phyloP scores from a whole-genome alignment of 73 alveolate genomes.

The Diophrys sp. region DNA sequence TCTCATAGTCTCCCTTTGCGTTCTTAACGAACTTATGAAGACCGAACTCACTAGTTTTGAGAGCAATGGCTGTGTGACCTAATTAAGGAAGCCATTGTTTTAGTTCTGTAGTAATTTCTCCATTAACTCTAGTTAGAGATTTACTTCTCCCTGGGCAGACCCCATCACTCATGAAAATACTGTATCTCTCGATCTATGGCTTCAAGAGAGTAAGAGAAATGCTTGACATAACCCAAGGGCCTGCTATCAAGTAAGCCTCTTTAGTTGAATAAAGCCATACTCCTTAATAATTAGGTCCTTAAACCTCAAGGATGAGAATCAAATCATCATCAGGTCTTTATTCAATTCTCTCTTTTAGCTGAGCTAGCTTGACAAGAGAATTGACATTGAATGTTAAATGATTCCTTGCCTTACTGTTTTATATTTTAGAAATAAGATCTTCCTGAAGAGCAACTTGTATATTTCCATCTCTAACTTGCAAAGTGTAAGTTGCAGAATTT shows the following conservation, averaged over 20 bases:
- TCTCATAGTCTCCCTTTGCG: background rate
- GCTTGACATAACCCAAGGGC: conserved; percentile 26
- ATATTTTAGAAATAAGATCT: too few species aligned
- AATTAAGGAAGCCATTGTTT: background rate
- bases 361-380: background rate
- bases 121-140: background rate
- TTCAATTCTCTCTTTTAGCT: background rate
- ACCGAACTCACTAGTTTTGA: background rate
- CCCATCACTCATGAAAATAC: background rate
- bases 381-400: background rate
- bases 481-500: background rate
- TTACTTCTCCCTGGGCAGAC: background rate
- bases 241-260: conserved; percentile 8
- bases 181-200: background rate
- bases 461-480: background rate
- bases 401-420: too few species aligned
- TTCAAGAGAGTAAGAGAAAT: conserved; percentile 1
- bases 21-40: background rate
- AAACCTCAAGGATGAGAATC: background rate
- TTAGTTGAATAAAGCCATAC: conserved; percentile 12
- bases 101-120: background rate
- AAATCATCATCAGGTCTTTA: background rate
- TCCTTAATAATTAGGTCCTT: conserved; percentile 5
- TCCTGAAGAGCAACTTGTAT: background rate
- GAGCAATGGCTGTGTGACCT: background rate